Evolutionary conservation across 352 stramenopile genomes (phyloP).

Genomic region (Pythium apleroticum): DNA sequence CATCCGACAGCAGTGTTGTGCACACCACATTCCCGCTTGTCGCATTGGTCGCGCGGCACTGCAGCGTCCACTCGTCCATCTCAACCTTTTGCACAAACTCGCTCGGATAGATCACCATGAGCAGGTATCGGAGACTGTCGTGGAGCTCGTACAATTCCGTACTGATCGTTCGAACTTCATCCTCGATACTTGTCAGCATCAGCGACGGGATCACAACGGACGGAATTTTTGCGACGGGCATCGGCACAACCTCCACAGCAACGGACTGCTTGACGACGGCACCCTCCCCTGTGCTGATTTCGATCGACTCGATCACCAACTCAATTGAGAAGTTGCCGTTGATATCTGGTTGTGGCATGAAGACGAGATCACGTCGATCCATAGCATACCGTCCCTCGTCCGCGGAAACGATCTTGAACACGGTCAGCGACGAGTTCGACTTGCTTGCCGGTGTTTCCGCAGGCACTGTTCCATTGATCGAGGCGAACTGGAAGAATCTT

Average conservation of each 20-base stretch:
- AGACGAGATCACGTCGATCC: constrained; percentile 4
- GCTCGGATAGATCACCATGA: constrained; percentile 17
- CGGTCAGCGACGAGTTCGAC: not conserved
- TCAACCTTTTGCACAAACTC: constrained; percentile 6
- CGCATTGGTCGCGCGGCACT: not conserved
- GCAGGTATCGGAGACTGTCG: not conserved
- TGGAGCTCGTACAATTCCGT: not conserved
- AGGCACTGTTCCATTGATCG: not conserved
- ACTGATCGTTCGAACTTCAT: not conserved
- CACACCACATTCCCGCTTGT: constrained; percentile 9
- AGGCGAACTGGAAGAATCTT: constrained; percentile 1
- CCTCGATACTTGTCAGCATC: constrained; percentile 1
- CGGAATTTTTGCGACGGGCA: constrained; percentile 10
- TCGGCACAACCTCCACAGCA: constrained; percentile 2
- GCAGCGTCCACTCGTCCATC: not conserved
- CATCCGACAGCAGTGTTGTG: not conserved
- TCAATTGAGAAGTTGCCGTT: constrained; percentile 8
- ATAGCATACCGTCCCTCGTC: not conserved
- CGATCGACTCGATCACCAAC: constrained; percentile 10
- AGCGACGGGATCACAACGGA: not conserved
- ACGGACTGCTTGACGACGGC: not conserved
- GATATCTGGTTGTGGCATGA: constrained; percentile 22
- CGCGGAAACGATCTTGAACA: not conserved
- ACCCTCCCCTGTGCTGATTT: constrained; percentile 4
- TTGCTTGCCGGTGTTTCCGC: not conserved